These are phyloP conservation scores for Gentiana dahurica DNA, from an alignment of 257 asterid species.

Conservation along the genomic window DNA sequence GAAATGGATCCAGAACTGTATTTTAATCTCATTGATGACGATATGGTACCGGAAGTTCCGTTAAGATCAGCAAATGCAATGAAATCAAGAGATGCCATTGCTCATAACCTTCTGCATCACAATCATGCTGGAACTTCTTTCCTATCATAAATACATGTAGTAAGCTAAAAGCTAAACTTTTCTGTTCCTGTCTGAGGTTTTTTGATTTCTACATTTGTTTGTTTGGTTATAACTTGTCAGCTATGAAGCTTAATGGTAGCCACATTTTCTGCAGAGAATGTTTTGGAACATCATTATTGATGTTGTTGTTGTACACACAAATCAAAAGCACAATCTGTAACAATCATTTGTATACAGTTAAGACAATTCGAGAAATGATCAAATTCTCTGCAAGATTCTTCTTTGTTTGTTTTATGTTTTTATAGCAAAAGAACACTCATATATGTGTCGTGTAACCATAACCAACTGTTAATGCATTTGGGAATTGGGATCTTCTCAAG, in stretches of 20 bases:
- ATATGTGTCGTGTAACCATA: no score
- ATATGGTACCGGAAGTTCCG: slow-evolving; percentile 61
- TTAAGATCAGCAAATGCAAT: slow-evolving; percentile 56
- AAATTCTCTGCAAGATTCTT: slow-evolving; percentile 3
- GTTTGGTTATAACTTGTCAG: no score
- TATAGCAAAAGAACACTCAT: no score
- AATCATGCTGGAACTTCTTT: slow-evolving; percentile 89
- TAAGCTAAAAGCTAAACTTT: no score
- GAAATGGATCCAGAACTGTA: slow-evolving; percentile 33
- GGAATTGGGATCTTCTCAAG: no score
- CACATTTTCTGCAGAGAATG: no score
- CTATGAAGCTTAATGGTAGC: no score
- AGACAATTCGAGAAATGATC: slow-evolving; percentile 5
- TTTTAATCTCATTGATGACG: slow-evolving; percentile 74
- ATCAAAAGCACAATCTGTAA: slow-evolving; percentile 12
- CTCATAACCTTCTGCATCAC: slow-evolving; percentile 83
- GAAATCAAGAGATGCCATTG: slow-evolving; percentile 68
- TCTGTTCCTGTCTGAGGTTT: no score
- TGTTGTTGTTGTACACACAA: slow-evolving; percentile 10
- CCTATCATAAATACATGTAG: slow-evolving; percentile 22
- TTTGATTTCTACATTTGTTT: no score
- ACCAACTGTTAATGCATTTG: no score
- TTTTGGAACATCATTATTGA: slow-evolving; percentile 1
- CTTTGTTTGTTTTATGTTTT: background rate
- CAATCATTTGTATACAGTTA: slow-evolving; percentile 4